Conservation (phyloP, 108 stramenopile species). For the Nannochloropsis gaditana region DNA sequence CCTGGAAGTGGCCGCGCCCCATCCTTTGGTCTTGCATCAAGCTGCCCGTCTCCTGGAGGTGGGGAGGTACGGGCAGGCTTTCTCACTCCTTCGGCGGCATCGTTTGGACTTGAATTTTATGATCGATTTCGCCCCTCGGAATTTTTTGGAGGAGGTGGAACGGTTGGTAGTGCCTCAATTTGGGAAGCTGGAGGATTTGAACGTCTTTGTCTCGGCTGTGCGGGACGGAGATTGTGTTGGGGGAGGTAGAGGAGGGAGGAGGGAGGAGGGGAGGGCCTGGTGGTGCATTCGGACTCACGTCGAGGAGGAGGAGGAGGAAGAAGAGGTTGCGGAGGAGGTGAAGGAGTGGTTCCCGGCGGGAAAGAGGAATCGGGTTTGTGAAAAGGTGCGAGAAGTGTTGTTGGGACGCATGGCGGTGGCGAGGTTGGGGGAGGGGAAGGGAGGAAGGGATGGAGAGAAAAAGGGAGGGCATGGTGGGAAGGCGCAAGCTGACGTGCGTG, state of each 20-base stretch:
- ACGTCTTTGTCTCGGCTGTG: neutral
- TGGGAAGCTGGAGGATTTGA: neutral
- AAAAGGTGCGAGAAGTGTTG: neutral
- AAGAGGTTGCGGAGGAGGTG: neutral
- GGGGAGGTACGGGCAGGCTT: neutral
- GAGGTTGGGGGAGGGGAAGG: slow-evolving; percentile 3
- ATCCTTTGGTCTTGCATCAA: neutral
- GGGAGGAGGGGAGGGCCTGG: neutral
- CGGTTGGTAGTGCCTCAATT: neutral
- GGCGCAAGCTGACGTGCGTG: neutral
- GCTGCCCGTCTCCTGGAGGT: neutral
- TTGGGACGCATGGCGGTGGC: neutral
- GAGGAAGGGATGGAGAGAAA: slow-evolving; percentile 7
- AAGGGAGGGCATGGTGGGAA: neutral
- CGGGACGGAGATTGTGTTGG: neutral
- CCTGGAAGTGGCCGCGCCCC: neutral
- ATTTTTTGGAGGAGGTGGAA: neutral
- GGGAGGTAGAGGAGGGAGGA: neutral
- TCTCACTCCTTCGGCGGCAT: neutral
- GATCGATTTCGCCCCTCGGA: neutral
- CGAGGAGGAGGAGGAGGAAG: neutral
- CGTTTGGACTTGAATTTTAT: slow-evolving; percentile 1
- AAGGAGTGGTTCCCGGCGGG: neutral
- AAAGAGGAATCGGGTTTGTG: slow-evolving; percentile 6
- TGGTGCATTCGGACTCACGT: neutral